Base-by-base conservation (phyloP, 441 rosid species). In the Euphorbia schlechtendalii region DNA sequence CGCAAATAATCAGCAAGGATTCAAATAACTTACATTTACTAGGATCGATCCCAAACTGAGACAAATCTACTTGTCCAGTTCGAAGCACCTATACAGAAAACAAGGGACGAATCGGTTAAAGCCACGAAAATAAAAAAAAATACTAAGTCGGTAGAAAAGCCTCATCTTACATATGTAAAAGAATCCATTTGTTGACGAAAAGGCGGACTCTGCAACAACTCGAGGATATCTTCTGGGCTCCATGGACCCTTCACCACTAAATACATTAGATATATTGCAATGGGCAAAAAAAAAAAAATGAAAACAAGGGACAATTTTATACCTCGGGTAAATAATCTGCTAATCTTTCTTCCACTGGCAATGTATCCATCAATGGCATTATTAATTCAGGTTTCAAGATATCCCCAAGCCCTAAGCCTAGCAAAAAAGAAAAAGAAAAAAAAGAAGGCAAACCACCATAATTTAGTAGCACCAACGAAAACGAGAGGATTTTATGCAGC, bases 151-250 rank as follows among this genome's bases (percentile, higher is more conserved):
- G 22, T 7, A 13, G 63, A 63, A 32, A 14, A 64, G 64, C 21
- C 57, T 65, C 70, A 72, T 63, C 92, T 87, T 74, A 94, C 97
- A 67, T 87, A 82, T 64, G 96, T 88, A 74, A 94, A 94, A 34
- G 97, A 90, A 84, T 90, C 99, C 57, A 94, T 86, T 90, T 94
- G 97, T 67, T 89, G 93, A 72, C 94, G 96, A 54, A 89, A 90
- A 65, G 99, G 96, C 12, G 96, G 86, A 71, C 99, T 86, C 77
- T 90, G 96, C 70, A 94, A 74, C 77, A 94, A 77, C 72, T 94
- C 97, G 64, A 94, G 74, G 71, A 90, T 71, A 72, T 90, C 97
- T 68, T 83, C 83, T 32, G 89, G 80, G 49, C 78, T 83, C 87
- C 85, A 80, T 41, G 76, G 83, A 54, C 87, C 97, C 99, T 90